Conservation (phyloP, 345 rosid species). For the Lumnitzera littorea region DNA sequence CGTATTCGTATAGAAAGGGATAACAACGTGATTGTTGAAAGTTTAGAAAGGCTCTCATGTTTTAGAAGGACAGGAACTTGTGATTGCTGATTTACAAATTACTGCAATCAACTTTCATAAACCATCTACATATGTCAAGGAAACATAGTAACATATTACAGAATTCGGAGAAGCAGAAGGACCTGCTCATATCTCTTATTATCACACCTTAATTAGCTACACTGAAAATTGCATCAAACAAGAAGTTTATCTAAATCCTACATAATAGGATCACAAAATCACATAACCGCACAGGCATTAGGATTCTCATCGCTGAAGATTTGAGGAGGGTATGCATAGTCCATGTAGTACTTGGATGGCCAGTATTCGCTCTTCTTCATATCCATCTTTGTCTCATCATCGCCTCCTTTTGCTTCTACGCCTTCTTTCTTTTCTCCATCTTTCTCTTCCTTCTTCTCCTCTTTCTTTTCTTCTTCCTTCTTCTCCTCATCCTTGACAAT, state of each 20-base stretch:
- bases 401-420: conserved; percentile 15
- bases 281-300: conserved; percentile 57
- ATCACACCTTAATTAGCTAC: conserved; percentile 2
- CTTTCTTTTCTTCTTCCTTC: conserved; percentile 21
- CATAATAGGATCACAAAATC: conserved; percentile 2
- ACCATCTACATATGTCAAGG: no score
- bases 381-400: conserved; percentile 23
- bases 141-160: neutral
- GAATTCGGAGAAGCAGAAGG: no score
- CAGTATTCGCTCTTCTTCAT: conserved; percentile 39
- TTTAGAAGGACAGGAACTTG: no score
- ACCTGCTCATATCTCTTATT: neutral
- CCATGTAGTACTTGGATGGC: conserved; percentile 30
- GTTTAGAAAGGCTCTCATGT: no score
- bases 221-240: conserved; percentile 8
- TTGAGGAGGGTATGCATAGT: conserved; percentile 34
- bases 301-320: conserved; percentile 76
- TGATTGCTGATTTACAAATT: no score
- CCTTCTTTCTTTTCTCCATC: conserved; percentile 16
- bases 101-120: no score
- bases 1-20: no score
- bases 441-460: conserved; percentile 8
- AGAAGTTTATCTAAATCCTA: neutral
- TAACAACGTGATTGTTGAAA: no score
- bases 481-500: conserved; percentile 42